These are phyloP conservation scores for Cercospora sojina DNA, from an alignment of 2,329 filamentous ascomycete species.

Conservation along the genomic window DNA sequence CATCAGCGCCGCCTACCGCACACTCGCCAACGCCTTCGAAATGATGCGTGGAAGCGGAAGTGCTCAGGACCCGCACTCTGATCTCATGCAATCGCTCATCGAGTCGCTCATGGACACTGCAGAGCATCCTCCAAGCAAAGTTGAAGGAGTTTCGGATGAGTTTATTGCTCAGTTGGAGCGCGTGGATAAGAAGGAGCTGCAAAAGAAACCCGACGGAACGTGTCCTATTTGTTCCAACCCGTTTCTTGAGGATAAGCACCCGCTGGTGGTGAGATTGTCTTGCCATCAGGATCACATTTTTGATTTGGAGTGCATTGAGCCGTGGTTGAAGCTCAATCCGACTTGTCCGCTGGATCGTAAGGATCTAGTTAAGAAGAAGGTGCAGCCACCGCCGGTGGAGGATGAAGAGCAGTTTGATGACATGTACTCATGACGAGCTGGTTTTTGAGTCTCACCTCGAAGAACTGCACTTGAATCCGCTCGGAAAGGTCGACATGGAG, in stretches of 20 bases:
- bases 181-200: conserved; percentile 55
- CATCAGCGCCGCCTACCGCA: conserved; percentile 57
- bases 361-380: conserved; percentile 56
- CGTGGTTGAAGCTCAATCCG: conserved; percentile 63
- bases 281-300: conserved; percentile 63
- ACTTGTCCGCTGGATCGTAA: conserved; percentile 64
- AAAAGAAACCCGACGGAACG: conserved; percentile 47
- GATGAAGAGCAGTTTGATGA: conserved; percentile 54
- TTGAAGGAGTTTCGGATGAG: conserved; percentile 61
- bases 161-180: conserved; percentile 62
- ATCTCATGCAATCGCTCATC: conserved; percentile 57
- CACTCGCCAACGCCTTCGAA: conserved; percentile 61
- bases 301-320: conserved; percentile 64
- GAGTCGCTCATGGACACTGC: conserved; percentile 55
- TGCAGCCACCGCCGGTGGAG: conserved; percentile 36
- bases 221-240: conserved; percentile 63
- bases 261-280: conserved; percentile 62
- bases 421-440: conserved; percentile 46
- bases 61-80: conserved; percentile 28
- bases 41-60: conserved; percentile 50
- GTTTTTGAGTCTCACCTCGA: neutral
- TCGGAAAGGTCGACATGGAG: neutral
- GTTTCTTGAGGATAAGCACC: conserved; percentile 62
- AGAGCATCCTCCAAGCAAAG: conserved; percentile 59
- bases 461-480: neutral